Base-by-base conservation (phyloP, 192 early-diverging fungal genomes). In the Coemansia aciculifera region DNA sequence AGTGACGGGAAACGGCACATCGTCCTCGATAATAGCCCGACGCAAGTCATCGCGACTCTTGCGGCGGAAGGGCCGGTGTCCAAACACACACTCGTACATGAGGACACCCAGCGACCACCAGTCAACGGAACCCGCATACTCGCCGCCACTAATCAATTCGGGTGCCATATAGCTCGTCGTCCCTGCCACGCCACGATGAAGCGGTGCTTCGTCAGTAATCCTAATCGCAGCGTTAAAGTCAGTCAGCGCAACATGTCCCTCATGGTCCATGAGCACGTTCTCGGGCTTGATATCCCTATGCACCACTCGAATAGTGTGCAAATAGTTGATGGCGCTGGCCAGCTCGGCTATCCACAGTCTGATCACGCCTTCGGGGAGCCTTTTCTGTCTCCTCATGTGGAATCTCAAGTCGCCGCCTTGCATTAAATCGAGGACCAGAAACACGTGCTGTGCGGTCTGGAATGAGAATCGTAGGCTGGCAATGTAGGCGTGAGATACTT, bases 41-140 rank as follows among this genome's bases (percentile, higher is more conserved):
- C n/a, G 0, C 19, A 27, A 17, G 32, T 34, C 32, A 5, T 12
- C 24, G n/a, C 42, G 15, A n/a, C 84, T 81, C 8, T 10, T 24
- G n/a, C 24, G 17, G 3, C 69, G 52, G 62, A 90, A 92, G 3
- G 91, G 90, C 31, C 86, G 84, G 60, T 67, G 86, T 19, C 90
- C 92, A 69, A 88, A 93, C n/a, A 96, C 68, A 42, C 91, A 87
- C 77, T 95, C 94, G 77, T 91, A 97, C 68, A 94, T 85, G 12
- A 93, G 83, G 0, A 94, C 86, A 3, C 97, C 97, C 43, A 98
- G 64, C 3, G 89, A 88, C 94, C 95, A 95, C 94, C 94, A 99
- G 75, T 99, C 97, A 2, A 93, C 92, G 24, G 87, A 85, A 19
- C 84, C 80, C 21, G 75, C 84, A 74, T 95, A 96, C 9, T 90